Base-by-base conservation (phyloP, 495 filamentous ascomycete genomes). In the Mytilinidion resinicola region DNA sequence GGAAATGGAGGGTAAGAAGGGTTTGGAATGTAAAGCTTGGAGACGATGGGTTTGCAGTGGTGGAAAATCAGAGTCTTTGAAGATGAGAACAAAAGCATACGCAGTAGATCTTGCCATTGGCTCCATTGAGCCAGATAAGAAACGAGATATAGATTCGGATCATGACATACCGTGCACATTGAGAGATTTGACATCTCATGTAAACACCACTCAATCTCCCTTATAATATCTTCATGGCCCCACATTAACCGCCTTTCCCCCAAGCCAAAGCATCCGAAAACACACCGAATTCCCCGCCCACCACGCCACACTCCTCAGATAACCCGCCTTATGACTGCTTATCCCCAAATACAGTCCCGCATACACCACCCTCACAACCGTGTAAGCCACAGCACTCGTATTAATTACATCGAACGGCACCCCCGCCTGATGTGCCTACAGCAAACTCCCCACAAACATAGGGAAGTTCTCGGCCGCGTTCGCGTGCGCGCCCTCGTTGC, bases 391-490 rank as follows among this genome's bases (percentile, higher is more conserved):
- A 1, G 14, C 44, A 11, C n/a, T 20, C 19, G 14, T 3, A 21
- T 48, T 48, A n/a, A 48, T 42, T 17, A 30, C 25, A 2, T 30
- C 25, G 25, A 30, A 2, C 3, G 25, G 25, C 25, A 30, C 25
- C 2, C 25, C 25, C 25, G 25, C 25, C 6, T 30, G 25, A 6
- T 30, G 25, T 25, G 52, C 39, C n/a, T 34, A 63, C 34, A 52
- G 10, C 48, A 66, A 50, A 7, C 42, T 43, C 0, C 21, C 74
- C 4, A 72, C 74, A 62, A 81, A 77, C 8, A 82, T 55, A 0
- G 76, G 47, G 57, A 69, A 81, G 21, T 75, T 71, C 64, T 81
- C 79, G 5, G 79, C 65, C 0, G 74, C 65, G 62, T 80, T 82
- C 10, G 69, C 72, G 59, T 78, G 74, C 14, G 78, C 76, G 0